phyloP scores from a whole-genome alignment of 352 stramenopile genomes.

The Phytophthora foliorum region DNA sequence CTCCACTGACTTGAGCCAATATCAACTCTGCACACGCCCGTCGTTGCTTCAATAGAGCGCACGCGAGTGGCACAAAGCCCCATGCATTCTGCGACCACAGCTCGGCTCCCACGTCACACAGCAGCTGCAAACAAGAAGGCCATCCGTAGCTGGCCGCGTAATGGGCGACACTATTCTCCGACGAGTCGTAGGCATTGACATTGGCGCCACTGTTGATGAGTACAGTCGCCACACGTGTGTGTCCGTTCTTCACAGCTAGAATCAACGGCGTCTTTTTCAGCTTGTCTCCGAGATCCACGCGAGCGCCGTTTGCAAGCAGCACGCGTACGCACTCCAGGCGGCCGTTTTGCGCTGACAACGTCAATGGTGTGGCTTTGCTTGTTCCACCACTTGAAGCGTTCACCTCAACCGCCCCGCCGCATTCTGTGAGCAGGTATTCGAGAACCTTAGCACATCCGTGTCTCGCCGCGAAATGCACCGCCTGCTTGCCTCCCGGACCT shows the following conservation, averaged over 20 bases:
- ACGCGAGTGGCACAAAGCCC: constrained; percentile 79
- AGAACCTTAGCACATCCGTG: constrained; percentile 57
- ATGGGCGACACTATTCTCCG: constrained; percentile 79
- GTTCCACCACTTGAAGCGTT: constrained; percentile 50
- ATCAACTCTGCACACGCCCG: constrained; percentile 70
- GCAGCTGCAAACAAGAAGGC: constrained; percentile 68
- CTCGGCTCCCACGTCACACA: constrained; percentile 64
- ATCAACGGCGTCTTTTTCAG: constrained; percentile 85
- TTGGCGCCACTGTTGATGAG: constrained; percentile 81
- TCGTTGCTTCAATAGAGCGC: constrained; percentile 73
- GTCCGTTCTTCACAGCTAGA: constrained; percentile 80
- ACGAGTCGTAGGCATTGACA: constrained; percentile 81
- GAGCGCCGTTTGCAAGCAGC: constrained; percentile 61
- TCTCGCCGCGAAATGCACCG: constrained; percentile 68
- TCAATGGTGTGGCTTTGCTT: constrained; percentile 68
- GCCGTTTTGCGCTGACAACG: constrained; percentile 65
- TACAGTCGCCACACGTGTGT: constrained; percentile 55
- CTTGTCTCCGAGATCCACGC: constrained; percentile 75
- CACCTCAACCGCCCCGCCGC: constrained; percentile 51
- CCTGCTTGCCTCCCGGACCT: constrained; percentile 60
- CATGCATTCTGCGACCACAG: constrained; percentile 80
- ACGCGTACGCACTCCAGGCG: constrained; percentile 66
- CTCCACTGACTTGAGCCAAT: constrained; percentile 51
- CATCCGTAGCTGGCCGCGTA: constrained; percentile 85
- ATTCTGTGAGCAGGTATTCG: constrained; percentile 53